Evolutionary conservation across 2,329 filamentous ascomycete species (phyloP).

Genomic region (Teratosphaeria pseudoeucalypti): DNA sequence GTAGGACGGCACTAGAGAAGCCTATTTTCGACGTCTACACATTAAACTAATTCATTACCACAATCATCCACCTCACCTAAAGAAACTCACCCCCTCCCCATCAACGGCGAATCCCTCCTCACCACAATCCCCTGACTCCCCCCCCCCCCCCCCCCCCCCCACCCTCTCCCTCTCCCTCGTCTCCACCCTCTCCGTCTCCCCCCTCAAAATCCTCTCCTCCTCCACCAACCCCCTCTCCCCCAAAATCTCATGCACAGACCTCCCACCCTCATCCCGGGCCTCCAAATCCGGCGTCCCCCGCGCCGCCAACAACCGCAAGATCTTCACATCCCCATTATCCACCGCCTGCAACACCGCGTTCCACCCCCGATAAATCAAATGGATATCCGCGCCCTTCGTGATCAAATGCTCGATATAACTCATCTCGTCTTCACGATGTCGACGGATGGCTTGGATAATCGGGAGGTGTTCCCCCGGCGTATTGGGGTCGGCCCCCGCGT

Average conservation of each 20-base stretch:
- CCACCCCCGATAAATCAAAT: conserved; percentile 57
- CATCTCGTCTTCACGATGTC: conserved; percentile 45
- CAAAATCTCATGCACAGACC: conserved; percentile 48
- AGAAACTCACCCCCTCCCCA: neutral
- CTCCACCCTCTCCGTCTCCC: neutral
- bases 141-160: neutral
- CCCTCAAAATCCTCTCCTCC: conserved; percentile 16
- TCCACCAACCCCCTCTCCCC: conserved; percentile 49
- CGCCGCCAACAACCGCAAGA: conserved; percentile 44
- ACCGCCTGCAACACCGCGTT: conserved; percentile 57
- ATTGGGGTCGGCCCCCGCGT: conserved; percentile 55
- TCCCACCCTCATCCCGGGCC: conserved; percentile 44
- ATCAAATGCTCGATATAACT: conserved; percentile 55
- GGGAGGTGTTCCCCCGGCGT: conserved; percentile 60
- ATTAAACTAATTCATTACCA: too few species aligned
- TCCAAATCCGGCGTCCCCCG: conserved; percentile 43
- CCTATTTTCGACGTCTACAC: too few species aligned
- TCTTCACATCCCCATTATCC: conserved; percentile 49
- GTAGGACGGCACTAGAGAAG: conserved; percentile 9
- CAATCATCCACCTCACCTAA: too few species aligned
- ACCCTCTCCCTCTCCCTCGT: conserved; percentile 9
- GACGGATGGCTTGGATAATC: conserved; percentile 57
- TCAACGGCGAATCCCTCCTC: neutral
- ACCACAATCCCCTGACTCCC: conserved; percentile 1
- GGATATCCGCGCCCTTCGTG: conserved; percentile 54